Percentiles rank a stretch among this genome's conserved stretches.
Conservation (phyloP, 805 yeast species). For the Ogataea glucozyma region DNA sequence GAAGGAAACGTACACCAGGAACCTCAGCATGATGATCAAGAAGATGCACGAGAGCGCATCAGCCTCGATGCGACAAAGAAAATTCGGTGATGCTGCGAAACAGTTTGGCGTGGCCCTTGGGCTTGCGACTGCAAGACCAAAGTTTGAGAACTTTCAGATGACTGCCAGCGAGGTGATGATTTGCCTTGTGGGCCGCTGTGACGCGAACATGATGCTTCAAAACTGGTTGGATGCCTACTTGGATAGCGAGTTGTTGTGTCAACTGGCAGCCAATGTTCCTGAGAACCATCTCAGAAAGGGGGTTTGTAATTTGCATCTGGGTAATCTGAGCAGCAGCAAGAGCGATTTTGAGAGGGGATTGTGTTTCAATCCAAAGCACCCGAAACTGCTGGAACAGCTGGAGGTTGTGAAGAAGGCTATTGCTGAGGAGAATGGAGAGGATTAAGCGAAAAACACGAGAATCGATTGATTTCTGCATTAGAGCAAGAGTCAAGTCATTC, state of each 20-base stretch:
- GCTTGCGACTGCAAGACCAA: conserved; percentile 64
- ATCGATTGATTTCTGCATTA: too few species aligned
- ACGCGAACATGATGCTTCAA: conserved; percentile 58
- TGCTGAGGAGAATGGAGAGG: conserved; percentile 61
- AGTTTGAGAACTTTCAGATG: conserved; percentile 72
- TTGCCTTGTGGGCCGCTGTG: conserved; percentile 70
- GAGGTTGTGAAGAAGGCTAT: conserved; percentile 48
- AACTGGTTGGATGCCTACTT: conserved; percentile 60
- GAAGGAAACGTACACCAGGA: conserved; percentile 54
- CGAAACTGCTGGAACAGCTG: conserved; percentile 50
- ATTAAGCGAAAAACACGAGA: background rate
- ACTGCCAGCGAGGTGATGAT: conserved; percentile 68
- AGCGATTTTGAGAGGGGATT: conserved; percentile 74
- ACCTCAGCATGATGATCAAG: conserved; percentile 57
- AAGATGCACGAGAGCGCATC: conserved; percentile 68
- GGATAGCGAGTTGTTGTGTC: conserved; percentile 67
- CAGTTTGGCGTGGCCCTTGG: conserved; percentile 68
- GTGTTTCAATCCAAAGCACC: conserved; percentile 57
- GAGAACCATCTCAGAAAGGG: conserved; percentile 76
- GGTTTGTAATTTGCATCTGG: conserved; percentile 60
- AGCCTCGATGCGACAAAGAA: conserved; percentile 52
- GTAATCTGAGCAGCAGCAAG: conserved; percentile 61
- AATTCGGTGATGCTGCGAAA: conserved; percentile 60
- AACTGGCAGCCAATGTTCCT: conserved; percentile 58
- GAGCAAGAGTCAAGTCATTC: too few species aligned